Base-by-base conservation (phyloP, 2,329 filamentous ascomycete genomes). In the Scortechinia acanthostroma region DNA sequence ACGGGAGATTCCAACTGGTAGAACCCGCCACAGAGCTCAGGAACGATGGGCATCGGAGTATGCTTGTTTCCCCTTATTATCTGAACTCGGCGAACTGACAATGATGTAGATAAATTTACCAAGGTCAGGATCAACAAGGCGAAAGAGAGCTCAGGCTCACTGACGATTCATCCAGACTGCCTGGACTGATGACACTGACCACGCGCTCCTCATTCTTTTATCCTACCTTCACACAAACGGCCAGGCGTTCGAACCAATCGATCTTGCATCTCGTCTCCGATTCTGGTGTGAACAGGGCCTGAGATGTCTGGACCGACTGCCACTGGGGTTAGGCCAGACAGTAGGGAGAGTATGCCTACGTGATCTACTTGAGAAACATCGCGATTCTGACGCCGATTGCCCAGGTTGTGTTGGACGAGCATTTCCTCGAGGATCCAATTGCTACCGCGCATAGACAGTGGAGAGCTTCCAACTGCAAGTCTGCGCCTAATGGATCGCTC, bases 111-210 rank as follows among this genome's bases (percentile, higher is more conserved):
- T 43, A 21, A 15, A 10, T 16, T 17, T 35, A 28, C 43, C 22
- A 20, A 40, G 15, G 19, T 22, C 5, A 37, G 33, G 22, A 40
- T 20, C n/a, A 15, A 20, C 25, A 21, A 22, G 43, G 23, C 43
- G 25, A 28, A 42, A 44, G 17, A 15, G 42, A 23, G 21, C 21
- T 42, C 20, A 42, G 59, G 57, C 50, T n/a, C n/a, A n/a, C n/a
- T n/a, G n/a, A n/a, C n/a, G n/a, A n/a, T n/a, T n/a, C n/a, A n/a
- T n/a, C n/a, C n/a, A n/a, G n/a, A n/a, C 66, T 20, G 64, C 68
- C 33, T 76, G 72, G 73, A 77, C 73, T 0, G 73, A 77, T 48
- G 73, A 77, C 53, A 77, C 73, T 0, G 73, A 76, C 49, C 72
- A 77, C 54, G 66, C 72, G 2, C 58, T 74, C 17, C 55, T 76